Evolutionary conservation across 148 eudicot species (phyloP).

Genomic region (Arctostaphylos glauca): DNA sequence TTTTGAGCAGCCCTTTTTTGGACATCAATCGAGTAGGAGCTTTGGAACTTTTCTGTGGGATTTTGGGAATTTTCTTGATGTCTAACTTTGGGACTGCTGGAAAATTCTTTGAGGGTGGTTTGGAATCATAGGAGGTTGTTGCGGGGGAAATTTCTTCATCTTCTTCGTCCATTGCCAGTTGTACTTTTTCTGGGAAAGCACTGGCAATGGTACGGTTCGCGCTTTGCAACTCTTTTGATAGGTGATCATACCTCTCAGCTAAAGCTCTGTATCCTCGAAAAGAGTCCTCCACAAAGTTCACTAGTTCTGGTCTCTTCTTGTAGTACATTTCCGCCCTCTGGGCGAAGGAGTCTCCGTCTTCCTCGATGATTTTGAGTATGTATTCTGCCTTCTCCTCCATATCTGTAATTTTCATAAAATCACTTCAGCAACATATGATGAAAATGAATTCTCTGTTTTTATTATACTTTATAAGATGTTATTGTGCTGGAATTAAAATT

Average conservation of each 20-base stretch:
- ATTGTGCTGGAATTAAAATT: not conserved
- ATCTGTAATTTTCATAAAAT: constrained; percentile 39
- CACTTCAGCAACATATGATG: not conserved
- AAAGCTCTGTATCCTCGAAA: constrained; percentile 72
- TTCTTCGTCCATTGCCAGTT: constrained; percentile 55
- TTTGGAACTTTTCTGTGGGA: constrained; percentile 28
- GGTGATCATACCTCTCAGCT: constrained; percentile 80
- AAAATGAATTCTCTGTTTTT: not conserved
- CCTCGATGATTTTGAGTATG: constrained; percentile 73
- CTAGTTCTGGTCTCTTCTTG: constrained; percentile 77
- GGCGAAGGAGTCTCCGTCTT: constrained; percentile 90
- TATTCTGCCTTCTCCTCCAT: constrained; percentile 76
- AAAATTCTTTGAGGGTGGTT: constrained; percentile 19
- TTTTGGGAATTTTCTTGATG: constrained; percentile 40
- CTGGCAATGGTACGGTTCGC: constrained; percentile 81
- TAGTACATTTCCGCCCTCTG: constrained; percentile 90
- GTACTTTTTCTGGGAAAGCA: constrained; percentile 68
- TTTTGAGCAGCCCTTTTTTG: constrained; percentile 52
- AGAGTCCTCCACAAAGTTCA: constrained; percentile 69
- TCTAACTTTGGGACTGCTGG: constrained; percentile 33
- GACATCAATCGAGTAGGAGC: constrained; percentile 49
- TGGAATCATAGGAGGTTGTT: constrained; percentile 23
- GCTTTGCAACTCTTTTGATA: constrained; percentile 72
- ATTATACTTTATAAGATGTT: not conserved
- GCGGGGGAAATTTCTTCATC: constrained; percentile 38